Percentiles rank a stretch among this genome's conserved stretches.
Evolutionary conservation across 1,284 basidiomycete genomes (phyloP).

Genomic region (Irpex lacteus): DNA sequence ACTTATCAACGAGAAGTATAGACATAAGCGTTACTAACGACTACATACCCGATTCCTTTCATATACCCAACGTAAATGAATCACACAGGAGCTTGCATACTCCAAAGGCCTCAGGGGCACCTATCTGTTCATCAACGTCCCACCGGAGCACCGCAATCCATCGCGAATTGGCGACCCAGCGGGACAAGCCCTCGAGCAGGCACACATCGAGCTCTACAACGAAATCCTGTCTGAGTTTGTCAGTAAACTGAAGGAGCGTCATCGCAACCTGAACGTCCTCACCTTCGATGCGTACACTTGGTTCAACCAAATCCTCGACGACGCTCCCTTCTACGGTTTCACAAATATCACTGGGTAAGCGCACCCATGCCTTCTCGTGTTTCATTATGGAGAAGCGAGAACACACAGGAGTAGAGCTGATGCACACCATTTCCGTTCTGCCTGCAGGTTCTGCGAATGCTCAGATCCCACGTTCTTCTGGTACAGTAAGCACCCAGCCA

Average conservation of each 20-base stretch:
- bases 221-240: constrained; percentile 35
- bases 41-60: background rate
- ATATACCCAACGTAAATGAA: background rate
- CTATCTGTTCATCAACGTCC: constrained; percentile 55
- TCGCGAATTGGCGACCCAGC: constrained; percentile 29
- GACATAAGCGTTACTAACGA: background rate
- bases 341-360: constrained; percentile 47
- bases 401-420: background rate
- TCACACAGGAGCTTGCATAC: constrained; percentile 38
- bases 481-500: constrained; percentile 40
- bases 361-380: background rate
- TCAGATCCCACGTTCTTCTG: constrained; percentile 47
- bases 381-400: background rate
- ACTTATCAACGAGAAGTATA: background rate
- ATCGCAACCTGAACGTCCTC: constrained; percentile 40
- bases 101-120: constrained; percentile 38
- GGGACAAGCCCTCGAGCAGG: constrained; percentile 30
- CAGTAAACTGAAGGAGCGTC: constrained; percentile 32
- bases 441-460: constrained; percentile 50
- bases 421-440: background rate
- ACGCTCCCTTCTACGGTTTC: constrained; percentile 41
- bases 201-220: constrained; percentile 43
- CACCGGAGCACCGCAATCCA: constrained; percentile 49
- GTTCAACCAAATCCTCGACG: constrained; percentile 46
- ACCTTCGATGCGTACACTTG: constrained; percentile 49